Evolutionary conservation across 192 early-diverging fungal genomes (phyloP).

Genomic region (Cladochytrium replicatum): DNA sequence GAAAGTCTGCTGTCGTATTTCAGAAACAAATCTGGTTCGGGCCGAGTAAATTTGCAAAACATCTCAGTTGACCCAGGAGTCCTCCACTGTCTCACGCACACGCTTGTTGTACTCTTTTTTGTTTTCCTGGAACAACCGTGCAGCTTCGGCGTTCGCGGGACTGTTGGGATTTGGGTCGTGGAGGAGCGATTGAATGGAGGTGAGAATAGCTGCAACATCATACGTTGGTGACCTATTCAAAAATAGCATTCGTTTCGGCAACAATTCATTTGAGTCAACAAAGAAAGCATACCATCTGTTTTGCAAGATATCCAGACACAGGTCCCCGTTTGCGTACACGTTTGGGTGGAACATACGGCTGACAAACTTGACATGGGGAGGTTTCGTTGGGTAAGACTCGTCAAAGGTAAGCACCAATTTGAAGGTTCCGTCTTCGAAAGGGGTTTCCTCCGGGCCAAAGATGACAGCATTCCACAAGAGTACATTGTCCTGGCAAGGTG

Average conservation of each 20-base stretch:
- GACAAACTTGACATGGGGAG: constrained; percentile 70
- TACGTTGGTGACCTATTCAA: too few species aligned
- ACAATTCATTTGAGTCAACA: too few species aligned
- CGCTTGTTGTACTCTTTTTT: constrained; percentile 70
- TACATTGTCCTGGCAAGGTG: constrained; percentile 79
- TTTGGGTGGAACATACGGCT: constrained; percentile 85
- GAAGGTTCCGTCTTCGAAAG: constrained; percentile 77
- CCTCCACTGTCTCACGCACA: constrained; percentile 67
- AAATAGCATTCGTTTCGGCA: too few species aligned
- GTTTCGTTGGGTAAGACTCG: constrained; percentile 83
- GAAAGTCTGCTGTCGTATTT: too few species aligned
- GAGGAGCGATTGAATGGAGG: constrained; percentile 70
- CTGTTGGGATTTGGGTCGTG: constrained; percentile 83
- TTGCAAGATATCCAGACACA: constrained; percentile 81
- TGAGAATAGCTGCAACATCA: constrained; percentile 78
- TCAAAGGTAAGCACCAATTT: constrained; percentile 72
- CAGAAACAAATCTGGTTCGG: too few species aligned
- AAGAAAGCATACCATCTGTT: constrained; percentile 74
- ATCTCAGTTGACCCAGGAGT: constrained; percentile 45
- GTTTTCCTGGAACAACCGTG: constrained; percentile 73
- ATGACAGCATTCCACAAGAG: constrained; percentile 88
- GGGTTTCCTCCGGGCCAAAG: constrained; percentile 70
- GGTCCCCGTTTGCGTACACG: constrained; percentile 73
- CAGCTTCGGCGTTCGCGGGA: constrained; percentile 80
- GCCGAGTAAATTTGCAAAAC: too few species aligned